phyloP scores from a whole-genome alignment of 345 rosid genomes.

The Excoecaria cochinchinensis region DNA sequence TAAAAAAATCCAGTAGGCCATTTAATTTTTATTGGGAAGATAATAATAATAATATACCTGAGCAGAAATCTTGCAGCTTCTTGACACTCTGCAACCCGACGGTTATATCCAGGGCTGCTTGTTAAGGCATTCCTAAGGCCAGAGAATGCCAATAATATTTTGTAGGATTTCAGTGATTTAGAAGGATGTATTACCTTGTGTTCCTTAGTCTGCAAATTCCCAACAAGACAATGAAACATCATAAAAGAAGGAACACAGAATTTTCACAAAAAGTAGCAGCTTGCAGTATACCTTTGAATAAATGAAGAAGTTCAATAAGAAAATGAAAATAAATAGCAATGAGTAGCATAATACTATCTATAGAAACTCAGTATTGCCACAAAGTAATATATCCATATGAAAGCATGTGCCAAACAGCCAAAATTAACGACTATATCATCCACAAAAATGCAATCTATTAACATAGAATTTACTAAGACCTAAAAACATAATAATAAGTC shows the following conservation, averaged over 20 bases:
- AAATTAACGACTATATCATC: not conserved
- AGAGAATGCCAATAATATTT: slow-evolving; percentile 86
- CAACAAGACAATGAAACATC: slow-evolving; percentile 34
- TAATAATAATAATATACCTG: slow-evolving; percentile 51
- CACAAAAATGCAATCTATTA: not conserved
- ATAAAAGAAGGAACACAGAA: slow-evolving; percentile 9
- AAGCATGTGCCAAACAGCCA: not conserved
- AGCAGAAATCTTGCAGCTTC: slow-evolving; percentile 87
- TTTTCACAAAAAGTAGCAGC: not conserved
- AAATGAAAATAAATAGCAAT: not conserved
- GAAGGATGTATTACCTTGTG: slow-evolving; percentile 61
- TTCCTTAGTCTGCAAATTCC: slow-evolving; percentile 62
- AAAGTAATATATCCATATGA: not conserved
- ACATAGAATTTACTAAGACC: not conserved
- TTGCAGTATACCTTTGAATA: not conserved
- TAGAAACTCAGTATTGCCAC: not conserved
- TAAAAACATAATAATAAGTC: not conserved
- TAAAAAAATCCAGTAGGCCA: not conserved
- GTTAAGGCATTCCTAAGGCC: slow-evolving; percentile 89
- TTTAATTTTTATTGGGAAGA: slow-evolving; percentile 2
- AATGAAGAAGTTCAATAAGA: not conserved
- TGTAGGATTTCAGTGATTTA: slow-evolving; percentile 51
- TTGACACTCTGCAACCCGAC: slow-evolving; percentile 85
- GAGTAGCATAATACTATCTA: not conserved
- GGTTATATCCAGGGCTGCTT: slow-evolving; percentile 86